phyloP scores from a whole-genome alignment of 345 rosid species.

The Salix purpurea region DNA sequence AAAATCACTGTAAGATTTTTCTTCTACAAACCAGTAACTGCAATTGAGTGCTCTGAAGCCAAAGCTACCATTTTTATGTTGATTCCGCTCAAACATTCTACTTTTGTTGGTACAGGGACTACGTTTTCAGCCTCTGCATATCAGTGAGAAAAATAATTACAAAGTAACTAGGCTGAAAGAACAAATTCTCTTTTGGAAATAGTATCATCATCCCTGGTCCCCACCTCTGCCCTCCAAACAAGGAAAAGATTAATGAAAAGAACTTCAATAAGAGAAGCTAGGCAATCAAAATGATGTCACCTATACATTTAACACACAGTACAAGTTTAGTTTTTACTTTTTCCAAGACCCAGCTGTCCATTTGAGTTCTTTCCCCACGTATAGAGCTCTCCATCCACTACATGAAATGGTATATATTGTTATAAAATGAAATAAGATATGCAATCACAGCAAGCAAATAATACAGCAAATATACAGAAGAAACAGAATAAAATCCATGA shows the following conservation, averaged over 20 bases:
- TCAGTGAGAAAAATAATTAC: neutral
- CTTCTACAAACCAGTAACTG: slow-evolving; percentile 66
- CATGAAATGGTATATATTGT: slow-evolving; percentile 14
- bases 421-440: slow-evolving; percentile 6
- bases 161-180: neutral
- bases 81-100: slow-evolving; percentile 68
- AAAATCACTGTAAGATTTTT: slow-evolving; percentile 8
- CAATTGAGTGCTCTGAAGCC: slow-evolving; percentile 89
- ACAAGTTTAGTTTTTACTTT: slow-evolving; percentile 43
- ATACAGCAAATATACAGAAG: neutral
- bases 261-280: neutral
- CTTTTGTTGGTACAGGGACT: slow-evolving; percentile 61
- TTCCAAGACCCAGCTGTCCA: slow-evolving; percentile 97
- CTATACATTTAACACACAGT: neutral
- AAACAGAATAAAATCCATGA: neutral
- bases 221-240: neutral
- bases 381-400: slow-evolving; percentile 82
- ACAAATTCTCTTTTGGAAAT: neutral
- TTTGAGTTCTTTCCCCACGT: slow-evolving; percentile 91
- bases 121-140: slow-evolving; percentile 56
- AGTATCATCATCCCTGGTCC: neutral
- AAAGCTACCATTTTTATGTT: slow-evolving; percentile 58
- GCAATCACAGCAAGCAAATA: neutral
- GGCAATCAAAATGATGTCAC: neutral
- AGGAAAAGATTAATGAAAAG: neutral